These are phyloP conservation scores for Aspergillus steynii DNA, from an alignment of 495 filamentous ascomycete species.

Conservation along the genomic window DNA sequence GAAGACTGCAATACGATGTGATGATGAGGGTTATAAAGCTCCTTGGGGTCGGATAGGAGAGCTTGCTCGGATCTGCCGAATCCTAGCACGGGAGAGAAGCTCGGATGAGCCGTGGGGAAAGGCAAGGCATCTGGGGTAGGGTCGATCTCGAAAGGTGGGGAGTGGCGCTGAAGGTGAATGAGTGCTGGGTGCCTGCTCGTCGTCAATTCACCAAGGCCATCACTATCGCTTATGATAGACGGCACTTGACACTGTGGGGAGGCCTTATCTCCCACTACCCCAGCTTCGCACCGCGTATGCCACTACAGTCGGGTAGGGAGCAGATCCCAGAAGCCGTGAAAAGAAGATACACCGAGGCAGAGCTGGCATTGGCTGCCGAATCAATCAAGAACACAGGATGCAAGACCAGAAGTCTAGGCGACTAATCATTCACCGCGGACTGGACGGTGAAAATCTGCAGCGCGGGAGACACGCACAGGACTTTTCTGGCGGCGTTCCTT, in stretches of 20 bases:
- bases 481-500: neutral
- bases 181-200: neutral
- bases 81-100: neutral
- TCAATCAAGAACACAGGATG: neutral
- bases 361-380: neutral
- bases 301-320: neutral
- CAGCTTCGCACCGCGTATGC: neutral
- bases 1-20: too few relatives aligned
- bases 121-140: slow-evolving; percentile 4
- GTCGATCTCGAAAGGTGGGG: neutral
- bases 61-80: slow-evolving; percentile 10
- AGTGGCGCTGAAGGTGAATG: neutral
- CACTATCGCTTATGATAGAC: neutral
- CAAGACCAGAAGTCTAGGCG: neutral
- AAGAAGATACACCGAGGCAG: neutral
- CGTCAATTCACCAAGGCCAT: neutral
- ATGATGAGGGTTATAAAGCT: neutral
- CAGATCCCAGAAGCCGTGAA: neutral
- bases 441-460: too few relatives aligned
- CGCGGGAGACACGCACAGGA: neutral
- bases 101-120: slow-evolving; percentile 4
- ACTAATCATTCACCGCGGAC: neutral
- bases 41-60: slow-evolving; percentile 2
- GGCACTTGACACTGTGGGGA: neutral
- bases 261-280: too few relatives aligned